These are phyloP conservation scores for Arctostaphylos glauca DNA, from an alignment of 148 eudicot genomes.

Conservation along the genomic window DNA sequence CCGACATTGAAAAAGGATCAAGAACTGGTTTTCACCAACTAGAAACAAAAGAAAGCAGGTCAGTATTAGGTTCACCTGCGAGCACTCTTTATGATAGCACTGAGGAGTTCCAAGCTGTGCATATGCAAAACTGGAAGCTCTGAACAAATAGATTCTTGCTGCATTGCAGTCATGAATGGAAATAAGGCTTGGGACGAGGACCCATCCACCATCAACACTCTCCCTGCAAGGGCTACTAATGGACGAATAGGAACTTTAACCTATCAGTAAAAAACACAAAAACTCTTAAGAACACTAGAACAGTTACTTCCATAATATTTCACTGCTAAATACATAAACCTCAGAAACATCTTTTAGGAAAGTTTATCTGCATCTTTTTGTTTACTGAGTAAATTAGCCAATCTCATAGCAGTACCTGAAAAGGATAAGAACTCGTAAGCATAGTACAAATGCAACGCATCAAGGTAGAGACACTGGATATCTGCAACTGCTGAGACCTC, in stretches of 20 bases:
- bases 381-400: background rate
- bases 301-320: background rate
- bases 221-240: conserved; percentile 51
- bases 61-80: conserved; percentile 47
- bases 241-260: conserved; percentile 64
- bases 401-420: conserved; percentile 47
- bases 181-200: conserved; percentile 48
- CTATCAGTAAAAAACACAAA: conserved; percentile 33
- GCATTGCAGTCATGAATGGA: conserved; percentile 64
- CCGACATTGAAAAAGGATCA: background rate
- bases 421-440: conserved; percentile 73
- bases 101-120: conserved; percentile 58
- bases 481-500: conserved; percentile 51
- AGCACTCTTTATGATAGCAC: conserved; percentile 54
- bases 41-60: background rate
- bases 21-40: background rate
- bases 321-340: background rate
- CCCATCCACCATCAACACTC: conserved; percentile 86
- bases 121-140: conserved; percentile 77
- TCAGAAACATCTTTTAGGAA: background rate
- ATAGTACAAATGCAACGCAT: conserved; percentile 60
- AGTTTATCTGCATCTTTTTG: conserved; percentile 7
- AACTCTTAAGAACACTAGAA: background rate
- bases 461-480: conserved; percentile 54
- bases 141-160: conserved; percentile 72